Evolutionary conservation across 306 rosid species (phyloP).

Genomic region (Quercus gilva): DNA sequence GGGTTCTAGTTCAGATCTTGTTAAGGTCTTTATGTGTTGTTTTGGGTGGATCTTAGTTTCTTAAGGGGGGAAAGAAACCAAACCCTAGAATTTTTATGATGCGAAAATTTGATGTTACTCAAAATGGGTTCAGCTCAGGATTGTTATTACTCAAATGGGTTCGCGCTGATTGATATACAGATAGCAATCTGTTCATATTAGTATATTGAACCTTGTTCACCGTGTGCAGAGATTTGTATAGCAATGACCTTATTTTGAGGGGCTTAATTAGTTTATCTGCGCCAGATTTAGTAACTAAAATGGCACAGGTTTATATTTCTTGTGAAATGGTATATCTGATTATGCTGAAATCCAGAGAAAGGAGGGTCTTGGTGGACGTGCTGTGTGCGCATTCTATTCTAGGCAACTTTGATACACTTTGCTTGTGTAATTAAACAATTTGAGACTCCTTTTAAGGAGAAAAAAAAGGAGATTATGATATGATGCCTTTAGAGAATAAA

Average conservation of each 20-base stretch:
- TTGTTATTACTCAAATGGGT: neutral
- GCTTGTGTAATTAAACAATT: neutral
- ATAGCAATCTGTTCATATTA: neutral
- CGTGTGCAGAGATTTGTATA: neutral
- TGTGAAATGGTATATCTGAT: neutral
- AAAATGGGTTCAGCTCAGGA: neutral
- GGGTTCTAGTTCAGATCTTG: constrained; percentile 5
- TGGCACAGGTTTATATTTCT: neutral
- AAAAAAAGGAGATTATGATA: neutral
- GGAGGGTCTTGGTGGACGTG: too few species aligned
- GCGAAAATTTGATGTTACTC: neutral
- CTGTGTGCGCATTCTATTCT: neutral
- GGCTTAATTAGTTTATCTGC: neutral
- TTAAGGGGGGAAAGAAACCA: neutral
- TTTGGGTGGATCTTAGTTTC: neutral
- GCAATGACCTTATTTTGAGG: neutral
- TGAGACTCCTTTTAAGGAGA: neutral
- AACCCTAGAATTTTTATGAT: neutral
- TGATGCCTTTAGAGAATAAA: neutral
- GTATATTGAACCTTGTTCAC: neutral
- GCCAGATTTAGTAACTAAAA: neutral
- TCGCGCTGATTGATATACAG: neutral
- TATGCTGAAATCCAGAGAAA: neutral
- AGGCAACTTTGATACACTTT: neutral
- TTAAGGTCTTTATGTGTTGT: neutral